Conservation (phyloP, 176 grass and related monocot species). For the Phoenix roebelenii region DNA sequence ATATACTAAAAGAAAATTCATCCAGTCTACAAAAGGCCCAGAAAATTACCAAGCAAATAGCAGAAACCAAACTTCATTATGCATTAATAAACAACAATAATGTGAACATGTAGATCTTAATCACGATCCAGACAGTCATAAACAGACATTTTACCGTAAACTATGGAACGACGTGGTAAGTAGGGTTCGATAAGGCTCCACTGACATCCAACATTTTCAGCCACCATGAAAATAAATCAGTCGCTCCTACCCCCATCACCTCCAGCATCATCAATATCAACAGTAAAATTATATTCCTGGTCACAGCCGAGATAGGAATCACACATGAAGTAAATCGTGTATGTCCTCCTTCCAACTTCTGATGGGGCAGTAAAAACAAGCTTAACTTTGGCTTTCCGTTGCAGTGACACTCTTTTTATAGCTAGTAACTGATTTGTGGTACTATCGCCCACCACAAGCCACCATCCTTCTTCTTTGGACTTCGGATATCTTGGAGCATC, state of each 20-base stretch:
- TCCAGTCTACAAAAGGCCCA: too few species aligned
- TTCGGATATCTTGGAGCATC: constrained; percentile 74
- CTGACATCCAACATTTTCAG: not conserved
- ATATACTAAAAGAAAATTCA: too few species aligned
- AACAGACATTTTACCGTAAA: too few species aligned
- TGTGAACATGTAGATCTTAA: too few species aligned
- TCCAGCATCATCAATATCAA: constrained; percentile 65
- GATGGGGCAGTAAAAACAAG: constrained; percentile 55
- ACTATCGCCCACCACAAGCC: constrained; percentile 49
- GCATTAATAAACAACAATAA: too few species aligned
- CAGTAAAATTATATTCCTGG: constrained; percentile 71
- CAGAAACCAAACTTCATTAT: too few species aligned
- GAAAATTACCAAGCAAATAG: too few species aligned
- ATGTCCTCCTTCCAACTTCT: constrained; percentile 51
- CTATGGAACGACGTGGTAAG: too few species aligned
- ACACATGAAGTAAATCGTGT: constrained; percentile 89
- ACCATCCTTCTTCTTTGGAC: constrained; percentile 96
- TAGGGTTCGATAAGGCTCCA: too few species aligned
- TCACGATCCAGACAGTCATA: too few species aligned
- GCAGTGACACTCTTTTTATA: constrained; percentile 72
- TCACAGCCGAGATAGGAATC: constrained; percentile 88
- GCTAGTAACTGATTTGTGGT: constrained; percentile 70
- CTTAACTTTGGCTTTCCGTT: constrained; percentile 62
- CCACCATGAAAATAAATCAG: not conserved
- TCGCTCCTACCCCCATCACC: constrained; percentile 14